Percentiles rank a stretch among this genome's conserved stretches.
Evolutionary conservation across 306 rosid genomes (phyloP).

Genomic region (Sicyos edulis): DNA sequence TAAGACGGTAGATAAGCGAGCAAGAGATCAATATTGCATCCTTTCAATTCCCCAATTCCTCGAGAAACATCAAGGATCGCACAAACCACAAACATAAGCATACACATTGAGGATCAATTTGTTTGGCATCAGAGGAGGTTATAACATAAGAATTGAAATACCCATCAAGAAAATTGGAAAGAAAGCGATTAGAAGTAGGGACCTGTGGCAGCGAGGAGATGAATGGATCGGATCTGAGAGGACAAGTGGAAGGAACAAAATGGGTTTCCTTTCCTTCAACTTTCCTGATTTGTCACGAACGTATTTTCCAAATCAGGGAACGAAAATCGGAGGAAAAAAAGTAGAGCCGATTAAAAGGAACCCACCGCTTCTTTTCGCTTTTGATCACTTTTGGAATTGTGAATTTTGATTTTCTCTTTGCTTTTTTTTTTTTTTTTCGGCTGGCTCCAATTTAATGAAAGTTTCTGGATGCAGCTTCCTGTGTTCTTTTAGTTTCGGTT

Average conservation of each 20-base stretch:
- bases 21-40: background rate
- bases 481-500: too few species aligned
- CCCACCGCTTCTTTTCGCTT: background rate
- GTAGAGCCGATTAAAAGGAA: background rate
- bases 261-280: background rate
- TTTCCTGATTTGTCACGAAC: constrained; percentile 13
- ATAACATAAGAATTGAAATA: background rate
- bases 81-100: background rate
- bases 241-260: constrained; percentile 18
- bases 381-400: background rate
- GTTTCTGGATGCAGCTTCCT: background rate
- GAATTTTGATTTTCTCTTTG: background rate
- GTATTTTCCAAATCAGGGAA: background rate
- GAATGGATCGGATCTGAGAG: constrained; percentile 12
- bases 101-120: background rate
- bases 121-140: background rate
- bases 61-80: background rate
- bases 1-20: background rate
- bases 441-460: constrained; percentile 6
- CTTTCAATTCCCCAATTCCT: background rate
- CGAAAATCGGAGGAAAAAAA: background rate
- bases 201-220: constrained; percentile 4
- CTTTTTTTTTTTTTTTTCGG: background rate
- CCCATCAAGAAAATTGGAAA: background rate
- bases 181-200: background rate